A percentile compares a stretch with the other conserved stretches of the same genome.
Evolutionary conservation across 2,329 filamentous ascomycete genomes (phyloP).

Genomic region (Nemania sp.): DNA sequence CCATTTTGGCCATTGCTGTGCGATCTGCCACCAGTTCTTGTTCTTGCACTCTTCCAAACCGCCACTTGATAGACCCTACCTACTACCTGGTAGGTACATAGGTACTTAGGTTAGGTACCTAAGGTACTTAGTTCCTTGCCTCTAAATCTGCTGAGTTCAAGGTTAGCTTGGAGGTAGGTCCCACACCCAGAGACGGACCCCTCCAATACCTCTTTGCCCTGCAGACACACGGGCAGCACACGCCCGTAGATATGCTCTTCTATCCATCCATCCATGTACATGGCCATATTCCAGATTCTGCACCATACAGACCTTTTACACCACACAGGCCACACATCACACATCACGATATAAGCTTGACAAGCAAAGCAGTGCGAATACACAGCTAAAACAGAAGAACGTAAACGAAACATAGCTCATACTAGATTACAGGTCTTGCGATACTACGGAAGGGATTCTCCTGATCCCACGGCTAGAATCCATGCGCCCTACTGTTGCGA

Average conservation of each 20-base stretch:
- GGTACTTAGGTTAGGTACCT: background rate
- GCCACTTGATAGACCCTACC: too few species aligned
- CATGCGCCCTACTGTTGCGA: conserved; percentile 21
- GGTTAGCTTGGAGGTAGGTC: conserved; percentile 4
- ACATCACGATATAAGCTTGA: background rate
- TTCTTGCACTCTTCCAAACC: background rate
- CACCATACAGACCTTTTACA: too few species aligned
- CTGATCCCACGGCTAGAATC: conserved; percentile 1
- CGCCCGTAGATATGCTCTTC: background rate
- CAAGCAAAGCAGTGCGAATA: background rate
- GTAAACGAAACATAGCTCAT: background rate
- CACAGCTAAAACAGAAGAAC: too few species aligned
- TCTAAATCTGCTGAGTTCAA: too few species aligned
- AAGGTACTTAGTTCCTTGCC: too few species aligned
- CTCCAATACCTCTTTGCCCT: conserved; percentile 4
- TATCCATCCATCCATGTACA: background rate
- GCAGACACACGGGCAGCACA: too few species aligned
- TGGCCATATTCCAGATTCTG: background rate
- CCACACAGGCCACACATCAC: too few species aligned
- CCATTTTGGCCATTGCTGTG: conserved; percentile 3
- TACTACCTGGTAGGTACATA: too few species aligned
- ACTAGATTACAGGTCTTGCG: background rate
- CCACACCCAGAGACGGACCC: conserved; percentile 12
- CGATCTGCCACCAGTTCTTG: conserved; percentile 10
- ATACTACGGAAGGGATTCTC: background rate